A percentile compares a stretch with the other conserved stretches of the same genome.
Evolutionary conservation across 164 flowering plant species (phyloP).

Genomic region (Buxus sempervirens): DNA sequence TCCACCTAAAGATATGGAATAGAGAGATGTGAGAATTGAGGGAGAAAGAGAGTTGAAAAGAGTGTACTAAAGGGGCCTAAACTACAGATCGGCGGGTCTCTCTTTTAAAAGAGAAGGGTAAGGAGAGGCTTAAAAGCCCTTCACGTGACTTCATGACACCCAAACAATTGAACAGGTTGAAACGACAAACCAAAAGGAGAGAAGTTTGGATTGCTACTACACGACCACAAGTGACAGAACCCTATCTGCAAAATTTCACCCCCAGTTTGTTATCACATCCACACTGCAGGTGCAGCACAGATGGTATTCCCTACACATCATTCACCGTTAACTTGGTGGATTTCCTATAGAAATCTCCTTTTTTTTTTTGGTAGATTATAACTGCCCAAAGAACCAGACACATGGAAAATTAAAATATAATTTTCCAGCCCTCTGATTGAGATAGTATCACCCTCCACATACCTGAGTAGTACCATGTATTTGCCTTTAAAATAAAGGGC

Average conservation of each 20-base stretch:
- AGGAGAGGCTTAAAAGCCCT: constrained; percentile 19
- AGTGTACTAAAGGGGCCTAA: constrained; percentile 16
- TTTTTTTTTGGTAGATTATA: no score
- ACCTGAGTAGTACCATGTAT: not conserved
- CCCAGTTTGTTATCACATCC: not conserved
- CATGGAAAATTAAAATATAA: no score
- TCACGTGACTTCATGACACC: constrained; percentile 49
- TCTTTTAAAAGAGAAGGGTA: constrained; percentile 12
- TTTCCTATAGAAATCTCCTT: not conserved
- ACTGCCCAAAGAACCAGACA: no score
- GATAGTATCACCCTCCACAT: not conserved
- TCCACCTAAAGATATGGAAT: constrained; percentile 9
- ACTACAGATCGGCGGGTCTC: constrained; percentile 3
- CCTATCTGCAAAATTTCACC: constrained; percentile 39
- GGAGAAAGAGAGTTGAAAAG: not conserved
- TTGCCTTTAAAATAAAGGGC: constrained; percentile 4
- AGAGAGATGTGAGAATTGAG: not conserved
- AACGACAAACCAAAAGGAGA: constrained; percentile 34
- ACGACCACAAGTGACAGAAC: constrained; percentile 38
- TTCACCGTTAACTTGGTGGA: not conserved
- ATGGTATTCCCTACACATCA: not conserved
- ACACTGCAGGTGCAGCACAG: no score
- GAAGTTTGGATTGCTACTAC: constrained; percentile 41
- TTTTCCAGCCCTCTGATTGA: no score
- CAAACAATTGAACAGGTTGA: constrained; percentile 25